Percentiles rank a stretch among this genome's conserved stretches.
phyloP scores from a whole-genome alignment of 176 grass and related monocot genomes.

The Oryza australiensis region DNA sequence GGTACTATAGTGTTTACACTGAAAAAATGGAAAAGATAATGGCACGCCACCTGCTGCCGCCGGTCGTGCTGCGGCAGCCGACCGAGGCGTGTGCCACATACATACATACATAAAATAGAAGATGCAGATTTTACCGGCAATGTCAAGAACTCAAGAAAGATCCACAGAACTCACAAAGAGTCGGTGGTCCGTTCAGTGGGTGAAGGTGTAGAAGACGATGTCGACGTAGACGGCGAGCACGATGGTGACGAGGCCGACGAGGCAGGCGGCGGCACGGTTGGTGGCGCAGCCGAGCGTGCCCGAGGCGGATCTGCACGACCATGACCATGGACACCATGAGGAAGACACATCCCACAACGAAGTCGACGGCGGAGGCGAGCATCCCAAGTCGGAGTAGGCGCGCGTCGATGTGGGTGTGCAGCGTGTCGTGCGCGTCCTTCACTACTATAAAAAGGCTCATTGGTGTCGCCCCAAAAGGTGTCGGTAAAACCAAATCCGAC shows the following conservation, averaged over 20 bases:
- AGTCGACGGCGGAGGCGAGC: constrained; percentile 85
- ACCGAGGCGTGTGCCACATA: no score
- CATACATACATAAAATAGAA: no score
- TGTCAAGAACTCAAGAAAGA: background rate
- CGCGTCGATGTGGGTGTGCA: constrained; percentile 83
- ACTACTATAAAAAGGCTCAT: no score
- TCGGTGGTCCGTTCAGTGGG: constrained; percentile 42
- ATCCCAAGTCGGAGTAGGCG: constrained; percentile 73
- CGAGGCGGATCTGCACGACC: constrained; percentile 92
- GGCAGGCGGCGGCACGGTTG: constrained; percentile 58
- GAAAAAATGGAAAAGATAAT: constrained; percentile 54
- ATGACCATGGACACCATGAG: constrained; percentile 92
- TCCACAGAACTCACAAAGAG: background rate
- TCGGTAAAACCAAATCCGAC: no score
- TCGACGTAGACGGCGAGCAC: constrained; percentile 73
- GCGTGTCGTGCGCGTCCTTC: constrained; percentile 62
- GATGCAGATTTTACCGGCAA: background rate
- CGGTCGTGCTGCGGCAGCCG: no score
- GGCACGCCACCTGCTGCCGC: constrained; percentile 48
- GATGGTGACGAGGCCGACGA: constrained; percentile 73
- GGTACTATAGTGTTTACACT: constrained; percentile 41
- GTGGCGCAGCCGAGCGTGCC: constrained; percentile 70
- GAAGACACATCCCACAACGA: constrained; percentile 81
- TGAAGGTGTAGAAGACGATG: constrained; percentile 97
- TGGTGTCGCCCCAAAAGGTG: no score